These are phyloP conservation scores for Helicocarpus griseus DNA, from an alignment of 2,329 filamentous ascomycete species.

Conservation along the genomic window DNA sequence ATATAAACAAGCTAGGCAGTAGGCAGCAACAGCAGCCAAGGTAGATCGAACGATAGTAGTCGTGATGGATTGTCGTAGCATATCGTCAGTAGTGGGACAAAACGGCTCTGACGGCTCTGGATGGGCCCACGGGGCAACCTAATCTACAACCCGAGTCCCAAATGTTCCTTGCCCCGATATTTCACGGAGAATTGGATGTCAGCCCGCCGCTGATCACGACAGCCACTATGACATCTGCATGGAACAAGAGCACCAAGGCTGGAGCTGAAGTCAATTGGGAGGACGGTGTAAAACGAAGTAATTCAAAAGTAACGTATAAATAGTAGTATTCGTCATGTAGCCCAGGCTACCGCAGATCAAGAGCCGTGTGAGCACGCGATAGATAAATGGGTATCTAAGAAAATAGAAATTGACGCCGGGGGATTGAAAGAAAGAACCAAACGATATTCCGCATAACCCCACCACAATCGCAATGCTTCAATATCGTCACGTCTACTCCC, in stretches of 20 bases:
- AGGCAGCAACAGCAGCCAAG: too few species aligned
- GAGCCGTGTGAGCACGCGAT: not conserved
- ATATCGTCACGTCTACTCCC: constrained; percentile 7
- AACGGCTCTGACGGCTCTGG: too few species aligned
- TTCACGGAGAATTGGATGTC: too few species aligned
- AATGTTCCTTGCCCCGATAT: too few species aligned
- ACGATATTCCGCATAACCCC: not conserved
- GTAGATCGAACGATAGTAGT: too few species aligned
- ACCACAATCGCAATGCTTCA: not conserved
- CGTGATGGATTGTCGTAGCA: too few species aligned
- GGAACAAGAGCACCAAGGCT: too few species aligned
- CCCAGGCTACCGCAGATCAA: not conserved
- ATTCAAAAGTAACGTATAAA: not conserved
- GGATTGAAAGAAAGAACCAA: not conserved
- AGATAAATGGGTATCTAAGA: not conserved
- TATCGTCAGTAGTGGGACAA: too few species aligned
- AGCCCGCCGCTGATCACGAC: too few species aligned
- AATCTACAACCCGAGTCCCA: too few species aligned
- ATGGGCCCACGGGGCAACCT: too few species aligned
- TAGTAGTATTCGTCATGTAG: not conserved
- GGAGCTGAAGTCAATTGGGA: not conserved
- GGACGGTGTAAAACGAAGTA: not conserved
- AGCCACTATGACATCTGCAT: too few species aligned
- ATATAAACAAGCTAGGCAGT: not conserved
- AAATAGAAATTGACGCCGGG: not conserved